Percentiles rank a stretch among this genome's conserved stretches.
These are phyloP conservation scores for Westerdykella sp. DNA, from an alignment of 2,329 filamentous ascomycete species.

Conservation along the genomic window DNA sequence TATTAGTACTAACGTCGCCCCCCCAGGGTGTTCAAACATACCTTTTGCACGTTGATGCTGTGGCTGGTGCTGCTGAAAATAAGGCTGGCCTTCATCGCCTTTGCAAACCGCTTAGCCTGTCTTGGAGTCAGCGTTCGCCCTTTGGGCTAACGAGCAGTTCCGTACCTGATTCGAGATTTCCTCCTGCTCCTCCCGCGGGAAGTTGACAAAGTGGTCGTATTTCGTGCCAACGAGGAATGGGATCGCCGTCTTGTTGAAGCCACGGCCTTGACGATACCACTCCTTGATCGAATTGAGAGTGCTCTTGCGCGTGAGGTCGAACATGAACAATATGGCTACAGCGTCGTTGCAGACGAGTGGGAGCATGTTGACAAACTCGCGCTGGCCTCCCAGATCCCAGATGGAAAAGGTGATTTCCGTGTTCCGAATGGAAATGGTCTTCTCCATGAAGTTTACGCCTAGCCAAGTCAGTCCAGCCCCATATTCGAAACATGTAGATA, in stretches of 20 bases:
- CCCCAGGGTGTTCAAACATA: slow-evolving; percentile 35
- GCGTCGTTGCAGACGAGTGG: slow-evolving; percentile 99
- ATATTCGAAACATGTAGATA: slow-evolving; percentile 1
- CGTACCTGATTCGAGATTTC: slow-evolving; percentile 90
- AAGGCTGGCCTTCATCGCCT: slow-evolving; percentile 94
- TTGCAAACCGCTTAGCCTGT: slow-evolving; percentile 88
- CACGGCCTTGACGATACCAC: slow-evolving; percentile 95
- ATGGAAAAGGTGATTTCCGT: slow-evolving; percentile 99
- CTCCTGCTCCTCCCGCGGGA: slow-evolving; percentile 93
- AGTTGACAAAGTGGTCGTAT: slow-evolving; percentile 99
- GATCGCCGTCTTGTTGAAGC: slow-evolving; percentile 99
- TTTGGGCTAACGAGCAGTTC: slow-evolving; percentile 12
- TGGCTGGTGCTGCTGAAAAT: slow-evolving; percentile 99
- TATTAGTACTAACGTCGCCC: slow-evolving; percentile 19
- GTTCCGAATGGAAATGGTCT: slow-evolving; percentile 98
- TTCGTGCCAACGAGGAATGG: slow-evolving; percentile 96
- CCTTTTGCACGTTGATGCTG: slow-evolving; percentile 99
- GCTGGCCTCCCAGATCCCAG: slow-evolving; percentile 95
- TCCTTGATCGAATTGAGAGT: slow-evolving; percentile 99
- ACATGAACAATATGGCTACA: slow-evolving; percentile 99
- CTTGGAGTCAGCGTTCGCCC: slow-evolving; percentile 14
- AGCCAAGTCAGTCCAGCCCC: slow-evolving; percentile 11
- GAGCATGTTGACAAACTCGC: slow-evolving; percentile 99
- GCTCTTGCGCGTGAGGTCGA: slow-evolving; percentile 95
- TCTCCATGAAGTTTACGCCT: slow-evolving; percentile 99